A percentile compares a stretch with the other conserved stretches of the same genome.
phyloP scores from a whole-genome alignment of 2,329 filamentous ascomycete species.

The Alternaria arborescens region DNA sequence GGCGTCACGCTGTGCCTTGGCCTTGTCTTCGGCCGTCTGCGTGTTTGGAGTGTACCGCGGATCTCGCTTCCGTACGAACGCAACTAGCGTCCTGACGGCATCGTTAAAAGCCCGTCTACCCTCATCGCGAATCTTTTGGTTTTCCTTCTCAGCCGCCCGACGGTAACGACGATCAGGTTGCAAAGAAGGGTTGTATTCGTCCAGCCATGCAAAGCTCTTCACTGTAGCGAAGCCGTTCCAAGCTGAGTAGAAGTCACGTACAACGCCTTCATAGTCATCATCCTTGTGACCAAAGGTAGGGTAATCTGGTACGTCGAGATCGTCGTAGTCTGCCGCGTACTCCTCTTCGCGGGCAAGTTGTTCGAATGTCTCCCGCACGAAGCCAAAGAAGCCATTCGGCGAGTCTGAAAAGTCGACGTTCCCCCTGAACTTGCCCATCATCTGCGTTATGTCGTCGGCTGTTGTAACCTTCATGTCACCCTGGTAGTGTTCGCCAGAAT shows the following conservation, averaged over 20 bases:
- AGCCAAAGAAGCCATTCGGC: conserved; percentile 84
- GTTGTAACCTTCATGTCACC: conserved; percentile 79
- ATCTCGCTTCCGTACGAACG: conserved; percentile 90
- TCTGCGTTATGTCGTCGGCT: conserved; percentile 76
- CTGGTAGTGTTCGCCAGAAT: conserved; percentile 64
- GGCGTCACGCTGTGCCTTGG: conserved; percentile 78
- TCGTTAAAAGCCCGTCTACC: conserved; percentile 91
- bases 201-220: conserved; percentile 90
- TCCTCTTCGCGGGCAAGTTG: conserved; percentile 82
- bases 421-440: conserved; percentile 83
- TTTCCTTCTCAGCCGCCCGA: conserved; percentile 93
- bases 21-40: conserved; percentile 81
- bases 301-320: conserved; percentile 69
- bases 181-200: conserved; percentile 82
- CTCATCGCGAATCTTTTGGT: conserved; percentile 82
- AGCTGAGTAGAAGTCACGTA: conserved; percentile 79
- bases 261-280: conserved; percentile 78
- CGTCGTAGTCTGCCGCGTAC: conserved; percentile 74
- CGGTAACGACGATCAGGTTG: conserved; percentile 85
- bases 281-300: conserved; percentile 82
- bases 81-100: conserved; percentile 82
- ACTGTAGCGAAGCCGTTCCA: conserved; percentile 85
- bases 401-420: conserved; percentile 82
- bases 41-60: conserved; percentile 81
- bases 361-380: conserved; percentile 78